Evolutionary conservation across 768 basidiomycete species (phyloP).

Genomic region (Leccinum barrowsii): DNA sequence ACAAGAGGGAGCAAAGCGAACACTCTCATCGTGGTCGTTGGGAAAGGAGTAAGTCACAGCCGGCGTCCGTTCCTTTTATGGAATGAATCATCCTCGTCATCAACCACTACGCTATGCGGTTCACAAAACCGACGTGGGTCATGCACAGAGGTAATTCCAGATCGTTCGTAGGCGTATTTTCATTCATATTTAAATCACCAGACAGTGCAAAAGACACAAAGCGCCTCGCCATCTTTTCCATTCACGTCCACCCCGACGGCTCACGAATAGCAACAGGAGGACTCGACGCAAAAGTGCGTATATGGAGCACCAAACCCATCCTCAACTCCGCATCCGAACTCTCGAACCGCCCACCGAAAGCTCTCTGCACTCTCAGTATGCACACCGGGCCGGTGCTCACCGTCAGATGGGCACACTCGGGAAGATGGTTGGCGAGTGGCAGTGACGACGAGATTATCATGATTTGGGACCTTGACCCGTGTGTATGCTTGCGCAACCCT

Average conservation of each 20-base stretch:
- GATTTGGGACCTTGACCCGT: slow-evolving; percentile 98
- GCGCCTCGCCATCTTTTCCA: slow-evolving; percentile 82
- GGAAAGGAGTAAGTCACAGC: not conserved
- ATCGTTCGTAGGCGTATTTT: not conserved
- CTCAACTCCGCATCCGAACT: slow-evolving; percentile 66
- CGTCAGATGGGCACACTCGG: slow-evolving; percentile 92
- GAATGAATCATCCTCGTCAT: not conserved
- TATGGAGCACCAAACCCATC: slow-evolving; percentile 97
- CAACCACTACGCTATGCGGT: slow-evolving; percentile 51
- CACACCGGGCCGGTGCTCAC: slow-evolving; percentile 92
- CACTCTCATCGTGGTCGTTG: slow-evolving; percentile 36
- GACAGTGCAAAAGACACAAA: slow-evolving; percentile 53
- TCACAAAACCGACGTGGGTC: slow-evolving; percentile 89
- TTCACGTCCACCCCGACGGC: slow-evolving; percentile 93
- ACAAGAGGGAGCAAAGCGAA: slow-evolving; percentile 34
- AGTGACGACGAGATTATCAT: slow-evolving; percentile 95
- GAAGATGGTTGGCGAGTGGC: slow-evolving; percentile 91
- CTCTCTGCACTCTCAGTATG: slow-evolving; percentile 86
- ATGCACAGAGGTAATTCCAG: slow-evolving; percentile 58
- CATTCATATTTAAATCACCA: slow-evolving; percentile 9
- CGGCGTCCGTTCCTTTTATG: not conserved
- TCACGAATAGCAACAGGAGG: slow-evolving; percentile 97
- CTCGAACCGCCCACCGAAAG: slow-evolving; percentile 74
- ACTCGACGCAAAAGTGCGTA: slow-evolving; percentile 90
- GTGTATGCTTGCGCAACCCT: slow-evolving; percentile 29